Base-by-base conservation (phyloP, 352 stramenopile genomes). In the Aphanomyces euteiches region DNA sequence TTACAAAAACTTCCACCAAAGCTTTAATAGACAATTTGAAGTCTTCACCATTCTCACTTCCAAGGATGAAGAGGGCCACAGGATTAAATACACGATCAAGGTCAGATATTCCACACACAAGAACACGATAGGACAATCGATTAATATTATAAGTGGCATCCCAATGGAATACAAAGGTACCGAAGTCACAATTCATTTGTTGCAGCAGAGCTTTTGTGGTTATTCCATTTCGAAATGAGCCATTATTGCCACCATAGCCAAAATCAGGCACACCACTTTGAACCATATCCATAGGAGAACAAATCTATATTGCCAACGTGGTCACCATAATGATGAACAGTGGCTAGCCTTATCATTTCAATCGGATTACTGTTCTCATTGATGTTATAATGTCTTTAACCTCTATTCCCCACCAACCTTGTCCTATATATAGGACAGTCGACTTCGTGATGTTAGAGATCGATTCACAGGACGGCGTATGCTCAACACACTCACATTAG, bases 71-170 rank as follows among this genome's bases (percentile, higher is more conserved):
- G 41, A 66, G 57, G 8, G 57, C 57, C 15, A 66, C 41, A 21
- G 19, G 57, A 19, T 66, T 1, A 36, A 66, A 66, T 48, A 2
- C 21, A 21, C 57, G 13, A 13, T 21, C 6, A 6, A 47, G 6
- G 41, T 66, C 41, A 10, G 57, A 34, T 7, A 66, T 66, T 7
- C 57, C 57, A 21, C 57, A 66, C 8, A 66, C 53, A n/a, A 66
- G 53, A 28, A 66, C 57, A 19, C 2, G 57, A 21, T 66, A 66
- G 17, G 38, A n/a, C 38, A 66, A 34, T 10, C n/a, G 53, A 53
- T 66, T 66, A 21, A 66, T 66, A 1, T 66, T 66, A 21, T 66
- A 66, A 17, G 57, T 66, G 41, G 56, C 57, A 48, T 56, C 19
- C 57, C 57, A 66, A 19, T 66, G 57, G n/a, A 66, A 66, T 2